Base-by-base conservation (phyloP, 768 basidiomycete species). In the Agaricus subrufescens region DNA sequence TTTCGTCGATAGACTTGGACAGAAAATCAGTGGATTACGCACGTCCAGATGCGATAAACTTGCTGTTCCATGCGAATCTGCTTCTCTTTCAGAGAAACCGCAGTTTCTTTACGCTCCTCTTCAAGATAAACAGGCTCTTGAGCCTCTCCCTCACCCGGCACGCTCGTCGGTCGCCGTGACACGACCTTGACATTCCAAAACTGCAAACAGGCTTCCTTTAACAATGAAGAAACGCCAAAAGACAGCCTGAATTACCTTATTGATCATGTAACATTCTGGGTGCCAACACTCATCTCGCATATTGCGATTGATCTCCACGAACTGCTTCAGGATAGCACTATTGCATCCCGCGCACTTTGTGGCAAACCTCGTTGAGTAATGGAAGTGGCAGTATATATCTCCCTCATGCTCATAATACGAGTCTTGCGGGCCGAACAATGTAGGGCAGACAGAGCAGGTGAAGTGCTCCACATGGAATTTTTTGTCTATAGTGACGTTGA, bases 231-330 rank as follows among this genome's bases (percentile, higher is more conserved):
- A 6, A 34, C 5, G 34, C 7, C 34, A 34, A 3, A 19, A 34
- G 7, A 34, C 34, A 8, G 34, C 7, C 4, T 34, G 34, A 34
- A 34, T 55, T 60, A 96, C 95, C 81, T 98, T 98, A 73, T 98
- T 96, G 62, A 99, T 98, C 96, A 98, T 98, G 71, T 98, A 98
- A 70, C 97, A 99, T 71, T 99, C 97, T 53, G 97, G 97, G 79
- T 99, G 97, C 96, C 97, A 99, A 67, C 96, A 98, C 75, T 99
- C 97, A 72, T 99, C 95, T 61, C 87, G 81, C 82, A 91, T 92
- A 72, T 98, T 98, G 58, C 97, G 84, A 66, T 99, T 98, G 73
- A 99, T 98, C 75, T 99, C 97, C 59, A 99, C 97, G 66, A 98
- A 99, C 71, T 99, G 97, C 75, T 99, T 99, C 62, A 99, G 75